Evolutionary conservation across 2,329 filamentous ascomycete genomes (phyloP).

Genomic region (Colletotrichum eleusines): DNA sequence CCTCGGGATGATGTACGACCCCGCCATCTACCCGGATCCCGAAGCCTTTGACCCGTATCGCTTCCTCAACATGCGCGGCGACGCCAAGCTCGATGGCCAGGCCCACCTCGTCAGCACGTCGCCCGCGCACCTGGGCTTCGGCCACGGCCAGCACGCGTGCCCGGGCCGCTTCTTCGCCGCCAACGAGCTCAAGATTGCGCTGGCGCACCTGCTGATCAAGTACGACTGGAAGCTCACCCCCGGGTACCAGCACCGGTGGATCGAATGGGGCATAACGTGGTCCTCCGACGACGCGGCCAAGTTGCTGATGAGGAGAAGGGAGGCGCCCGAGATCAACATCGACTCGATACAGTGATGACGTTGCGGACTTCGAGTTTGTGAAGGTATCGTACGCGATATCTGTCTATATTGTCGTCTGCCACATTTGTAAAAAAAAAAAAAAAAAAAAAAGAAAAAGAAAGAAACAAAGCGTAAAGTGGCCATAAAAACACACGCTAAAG

Average conservation of each 20-base stretch:
- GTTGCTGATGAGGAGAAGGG: constrained; percentile 27
- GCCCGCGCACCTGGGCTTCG: constrained; percentile 52
- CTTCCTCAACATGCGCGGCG: constrained; percentile 20
- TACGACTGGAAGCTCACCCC: constrained; percentile 27
- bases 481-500: not conserved
- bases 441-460: too few relatives aligned
- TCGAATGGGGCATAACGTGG: constrained; percentile 7
- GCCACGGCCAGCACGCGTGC: constrained; percentile 54
- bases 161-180: constrained; percentile 60
- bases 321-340: constrained; percentile 33
- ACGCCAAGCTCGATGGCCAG: constrained; percentile 7
- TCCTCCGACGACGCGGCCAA: constrained; percentile 19
- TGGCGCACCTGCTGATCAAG: constrained; percentile 36
- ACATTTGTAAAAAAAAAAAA: too few relatives aligned
- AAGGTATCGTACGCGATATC: too few relatives aligned
- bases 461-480: not conserved
- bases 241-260: constrained; percentile 21
- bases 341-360: constrained; percentile 4
- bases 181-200: constrained; percentile 56
- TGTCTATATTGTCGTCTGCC: too few relatives aligned
- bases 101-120: constrained; percentile 56
- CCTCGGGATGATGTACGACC: constrained; percentile 15
- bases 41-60: constrained; percentile 17
- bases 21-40: constrained; percentile 11
- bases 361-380: not conserved